phyloP scores from a whole-genome alignment of 2,329 filamentous ascomycete genomes.

The Elsinoe necatrix region DNA sequence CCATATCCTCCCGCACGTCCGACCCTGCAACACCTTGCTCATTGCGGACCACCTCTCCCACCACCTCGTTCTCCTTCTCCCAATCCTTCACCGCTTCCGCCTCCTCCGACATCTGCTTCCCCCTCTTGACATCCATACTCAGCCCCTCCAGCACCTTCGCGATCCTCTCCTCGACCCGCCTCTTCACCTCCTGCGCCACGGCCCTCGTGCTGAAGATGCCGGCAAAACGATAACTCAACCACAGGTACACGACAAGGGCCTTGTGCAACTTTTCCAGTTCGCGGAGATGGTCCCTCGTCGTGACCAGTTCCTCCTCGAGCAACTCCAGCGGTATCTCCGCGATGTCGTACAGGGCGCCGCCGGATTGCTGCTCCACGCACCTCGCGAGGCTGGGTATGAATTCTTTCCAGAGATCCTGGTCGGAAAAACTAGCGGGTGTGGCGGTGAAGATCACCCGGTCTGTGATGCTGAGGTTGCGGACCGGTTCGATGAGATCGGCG shows the following conservation, averaged over 20 bases:
- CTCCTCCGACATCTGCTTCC: neutral
- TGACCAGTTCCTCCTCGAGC: slow-evolving; percentile 50
- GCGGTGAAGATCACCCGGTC: slow-evolving; percentile 71
- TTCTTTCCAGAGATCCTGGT: slow-evolving; percentile 34
- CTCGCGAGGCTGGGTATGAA: slow-evolving; percentile 58
- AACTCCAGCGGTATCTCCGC: slow-evolving; percentile 61
- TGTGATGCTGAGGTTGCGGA: slow-evolving; percentile 55
- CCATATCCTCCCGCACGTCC: neutral
- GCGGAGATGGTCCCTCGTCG: slow-evolving; percentile 51
- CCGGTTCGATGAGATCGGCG: slow-evolving; percentile 65
- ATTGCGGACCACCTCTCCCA: neutral
- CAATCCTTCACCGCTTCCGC: neutral
- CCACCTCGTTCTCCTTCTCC: neutral
- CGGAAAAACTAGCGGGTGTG: slow-evolving; percentile 56
- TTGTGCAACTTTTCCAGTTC: slow-evolving; percentile 73
- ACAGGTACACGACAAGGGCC: slow-evolving; percentile 75
- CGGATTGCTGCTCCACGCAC: slow-evolving; percentile 58
- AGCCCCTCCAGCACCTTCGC: slow-evolving; percentile 44
- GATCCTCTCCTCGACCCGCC: slow-evolving; percentile 68
- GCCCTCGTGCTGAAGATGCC: slow-evolving; percentile 68
- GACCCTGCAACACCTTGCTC: neutral
- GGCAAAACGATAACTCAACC: slow-evolving; percentile 83
- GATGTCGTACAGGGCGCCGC: slow-evolving; percentile 64
- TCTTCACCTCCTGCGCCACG: slow-evolving; percentile 72
- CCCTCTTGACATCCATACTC: slow-evolving; percentile 10